Percentiles rank a stretch among this genome's conserved stretches.
Evolutionary conservation across 441 rosid species (phyloP).

Genomic region (Populus hybrid): DNA sequence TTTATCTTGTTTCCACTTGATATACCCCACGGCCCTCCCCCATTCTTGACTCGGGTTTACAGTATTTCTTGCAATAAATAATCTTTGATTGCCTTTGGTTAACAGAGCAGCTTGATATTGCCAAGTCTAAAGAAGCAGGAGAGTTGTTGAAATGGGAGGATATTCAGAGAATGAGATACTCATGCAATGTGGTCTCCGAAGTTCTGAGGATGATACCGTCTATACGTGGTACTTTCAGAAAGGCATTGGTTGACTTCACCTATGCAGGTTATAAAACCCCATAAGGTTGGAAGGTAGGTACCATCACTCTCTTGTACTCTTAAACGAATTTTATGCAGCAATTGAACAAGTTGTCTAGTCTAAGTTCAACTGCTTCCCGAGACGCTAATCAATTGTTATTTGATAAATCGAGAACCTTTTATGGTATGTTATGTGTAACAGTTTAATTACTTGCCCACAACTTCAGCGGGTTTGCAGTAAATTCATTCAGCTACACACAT

Average conservation of each 20-base stretch:
- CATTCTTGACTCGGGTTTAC: background rate
- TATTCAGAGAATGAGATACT: slow-evolving; percentile 14
- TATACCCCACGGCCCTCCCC: background rate
- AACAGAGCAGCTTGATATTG: slow-evolving; percentile 17
- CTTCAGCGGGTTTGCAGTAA: background rate
- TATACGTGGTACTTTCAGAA: slow-evolving; percentile 14
- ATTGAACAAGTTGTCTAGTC: too few species aligned
- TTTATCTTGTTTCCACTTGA: too few species aligned
- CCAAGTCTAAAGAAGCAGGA: background rate
- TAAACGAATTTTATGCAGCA: too few species aligned
- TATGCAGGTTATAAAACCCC: slow-evolving; percentile 25
- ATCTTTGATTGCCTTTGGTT: background rate
- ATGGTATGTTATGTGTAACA: background rate
- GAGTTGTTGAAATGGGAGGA: slow-evolving; percentile 13
- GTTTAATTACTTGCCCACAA: background rate
- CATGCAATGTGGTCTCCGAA: slow-evolving; percentile 9
- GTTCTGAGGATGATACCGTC: slow-evolving; percentile 17
- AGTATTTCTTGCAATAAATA: too few species aligned
- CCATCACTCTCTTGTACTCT: background rate
- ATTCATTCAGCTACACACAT: background rate
- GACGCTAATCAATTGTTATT: too few species aligned
- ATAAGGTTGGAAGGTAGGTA: slow-evolving; percentile 35
- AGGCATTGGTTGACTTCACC: slow-evolving; percentile 21
- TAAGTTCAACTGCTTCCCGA: too few species aligned
- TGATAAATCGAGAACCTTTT: too few species aligned